These are phyloP conservation scores for Astragalus membranaceus DNA, from an alignment of 306 rosid species.

Conservation along the genomic window DNA sequence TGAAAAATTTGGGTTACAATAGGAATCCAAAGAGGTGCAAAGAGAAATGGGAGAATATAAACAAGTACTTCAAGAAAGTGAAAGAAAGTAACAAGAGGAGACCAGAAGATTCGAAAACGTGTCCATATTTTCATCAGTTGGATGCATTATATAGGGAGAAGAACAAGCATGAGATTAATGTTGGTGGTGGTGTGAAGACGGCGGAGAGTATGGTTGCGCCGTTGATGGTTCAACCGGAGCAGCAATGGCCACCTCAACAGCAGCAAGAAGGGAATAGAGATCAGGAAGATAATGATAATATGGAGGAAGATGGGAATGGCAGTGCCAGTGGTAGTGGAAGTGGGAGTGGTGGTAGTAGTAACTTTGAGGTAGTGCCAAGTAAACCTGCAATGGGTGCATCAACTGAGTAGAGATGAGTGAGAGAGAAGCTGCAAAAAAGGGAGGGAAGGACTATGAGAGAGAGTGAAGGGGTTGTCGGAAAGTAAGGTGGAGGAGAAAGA, in stretches of 20 bases:
- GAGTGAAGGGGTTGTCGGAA: conserved; percentile 32
- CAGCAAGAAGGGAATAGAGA: background rate
- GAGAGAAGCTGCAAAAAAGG: background rate
- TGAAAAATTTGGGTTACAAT: conserved; percentile 68
- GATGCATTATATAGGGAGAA: conserved; percentile 63
- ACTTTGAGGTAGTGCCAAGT: conserved; percentile 59
- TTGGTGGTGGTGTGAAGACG: background rate
- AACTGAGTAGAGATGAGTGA: conserved; percentile 16
- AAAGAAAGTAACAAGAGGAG: conserved; percentile 81
- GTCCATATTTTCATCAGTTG: conserved; percentile 78
- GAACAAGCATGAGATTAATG: conserved; percentile 22
- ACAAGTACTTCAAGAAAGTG: conserved; percentile 96
- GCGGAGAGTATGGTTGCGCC: conserved; percentile 44
- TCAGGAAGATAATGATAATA: conserved; percentile 31
- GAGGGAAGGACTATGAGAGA: too few relatives aligned
- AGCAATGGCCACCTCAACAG: conserved; percentile 87
- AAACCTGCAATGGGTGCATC: conserved; percentile 31
- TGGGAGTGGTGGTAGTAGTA: conserved; percentile 29
- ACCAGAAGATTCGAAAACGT: conserved; percentile 80
- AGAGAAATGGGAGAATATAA: conserved; percentile 98
- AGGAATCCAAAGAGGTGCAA: conserved; percentile 79
- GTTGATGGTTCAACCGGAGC: conserved; percentile 85
- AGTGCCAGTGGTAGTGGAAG: conserved; percentile 19
- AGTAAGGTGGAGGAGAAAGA: background rate
- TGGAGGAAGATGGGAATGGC: conserved; percentile 38